Evolutionary conservation across 768 basidiomycete species (phyloP).

Genomic region (Suillus paluster): DNA sequence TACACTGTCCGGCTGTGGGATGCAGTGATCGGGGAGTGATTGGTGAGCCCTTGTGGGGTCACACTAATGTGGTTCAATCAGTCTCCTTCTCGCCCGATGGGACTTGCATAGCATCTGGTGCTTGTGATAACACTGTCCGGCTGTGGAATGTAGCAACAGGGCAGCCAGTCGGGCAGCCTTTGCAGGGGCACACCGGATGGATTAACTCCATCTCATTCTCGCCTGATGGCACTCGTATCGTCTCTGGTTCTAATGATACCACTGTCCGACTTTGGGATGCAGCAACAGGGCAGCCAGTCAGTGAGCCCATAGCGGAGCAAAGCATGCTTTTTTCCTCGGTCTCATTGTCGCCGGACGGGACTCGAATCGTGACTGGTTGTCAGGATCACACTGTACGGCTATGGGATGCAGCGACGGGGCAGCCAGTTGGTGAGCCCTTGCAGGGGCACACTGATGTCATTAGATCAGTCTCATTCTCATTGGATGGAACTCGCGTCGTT

Average conservation of each 20-base stretch:
- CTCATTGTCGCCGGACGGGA: constrained; percentile 17
- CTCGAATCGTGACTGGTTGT: constrained; percentile 11
- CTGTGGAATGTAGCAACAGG: not conserved
- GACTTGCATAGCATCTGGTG: not conserved
- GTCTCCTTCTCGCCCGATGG: not conserved
- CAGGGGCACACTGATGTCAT: constrained; percentile 16
- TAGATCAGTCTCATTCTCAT: constrained; percentile 20
- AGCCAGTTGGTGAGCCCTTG: constrained; percentile 3
- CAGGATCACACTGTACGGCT: not conserved
- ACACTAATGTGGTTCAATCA: accelerated
- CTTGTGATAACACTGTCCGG: not conserved
- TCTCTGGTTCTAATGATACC: no score
- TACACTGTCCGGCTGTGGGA: constrained; percentile 20
- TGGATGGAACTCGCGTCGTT: constrained; percentile 18
- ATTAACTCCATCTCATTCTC: not conserved
- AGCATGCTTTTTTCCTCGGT: no score
- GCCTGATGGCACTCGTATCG: no score
- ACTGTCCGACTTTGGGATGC: no score
- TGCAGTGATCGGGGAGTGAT: not conserved
- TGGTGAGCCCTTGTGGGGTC: not conserved
- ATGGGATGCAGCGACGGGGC: constrained; percentile 8
- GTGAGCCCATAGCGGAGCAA: no score
- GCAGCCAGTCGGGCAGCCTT: not conserved
- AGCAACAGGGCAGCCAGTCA: no score
- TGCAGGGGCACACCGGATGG: not conserved